Evolutionary conservation across 306 rosid species (phyloP).

Genomic region (Pterocarpus santalinus): DNA sequence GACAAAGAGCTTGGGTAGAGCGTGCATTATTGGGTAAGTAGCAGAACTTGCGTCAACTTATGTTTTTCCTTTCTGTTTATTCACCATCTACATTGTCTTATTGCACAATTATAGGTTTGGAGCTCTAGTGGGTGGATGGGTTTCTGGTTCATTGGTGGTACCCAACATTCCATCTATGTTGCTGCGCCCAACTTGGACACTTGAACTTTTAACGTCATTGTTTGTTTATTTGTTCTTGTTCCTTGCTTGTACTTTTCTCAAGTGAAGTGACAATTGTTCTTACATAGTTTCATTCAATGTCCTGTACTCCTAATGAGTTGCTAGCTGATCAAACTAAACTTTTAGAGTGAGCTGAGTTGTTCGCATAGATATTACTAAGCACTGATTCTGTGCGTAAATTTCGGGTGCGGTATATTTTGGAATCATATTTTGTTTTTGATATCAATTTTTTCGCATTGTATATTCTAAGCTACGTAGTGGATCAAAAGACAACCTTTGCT

Average conservation of each 20-base stretch:
- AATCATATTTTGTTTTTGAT: background rate
- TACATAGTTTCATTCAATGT: conserved; percentile 34
- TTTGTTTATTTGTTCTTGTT: conserved; percentile 83
- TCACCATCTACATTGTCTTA: conserved; percentile 28
- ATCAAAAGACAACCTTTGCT: background rate
- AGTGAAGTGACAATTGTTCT: conserved; percentile 54
- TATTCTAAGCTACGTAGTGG: background rate
- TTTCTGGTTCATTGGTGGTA: conserved; percentile 79
- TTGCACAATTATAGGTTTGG: conserved; percentile 71
- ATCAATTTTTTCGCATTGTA: background rate
- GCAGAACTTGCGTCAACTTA: conserved; percentile 16
- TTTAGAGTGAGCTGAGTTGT: conserved; percentile 13
- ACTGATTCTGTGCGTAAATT: background rate
- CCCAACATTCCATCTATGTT: conserved; percentile 83
- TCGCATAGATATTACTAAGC: conserved; percentile 26
- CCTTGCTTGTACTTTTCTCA: conserved; percentile 87
- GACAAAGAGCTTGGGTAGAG: conserved; percentile 90
- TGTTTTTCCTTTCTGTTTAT: background rate
- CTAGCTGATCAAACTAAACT: conserved; percentile 38
- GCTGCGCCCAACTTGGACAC: conserved; percentile 88
- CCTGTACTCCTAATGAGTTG: conserved; percentile 35
- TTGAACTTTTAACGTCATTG: conserved; percentile 85
- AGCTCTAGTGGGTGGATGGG: conserved; percentile 87
- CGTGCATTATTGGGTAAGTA: conserved; percentile 80
- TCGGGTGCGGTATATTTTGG: background rate